These are phyloP conservation scores for Naegleria lovaniensis DNA, from an alignment of 208 protist species.

Conservation along the genomic window DNA sequence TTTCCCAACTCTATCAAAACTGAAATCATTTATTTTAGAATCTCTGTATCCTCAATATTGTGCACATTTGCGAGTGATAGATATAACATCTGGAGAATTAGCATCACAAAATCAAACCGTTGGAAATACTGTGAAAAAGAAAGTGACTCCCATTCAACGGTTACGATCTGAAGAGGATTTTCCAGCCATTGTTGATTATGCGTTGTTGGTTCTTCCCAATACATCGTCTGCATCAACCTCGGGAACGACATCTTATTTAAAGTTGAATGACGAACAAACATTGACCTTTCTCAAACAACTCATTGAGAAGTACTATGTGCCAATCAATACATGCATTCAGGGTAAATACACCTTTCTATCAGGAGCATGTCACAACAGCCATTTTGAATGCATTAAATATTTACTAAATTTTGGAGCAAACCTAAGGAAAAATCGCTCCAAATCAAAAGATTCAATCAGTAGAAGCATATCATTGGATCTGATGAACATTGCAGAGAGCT, in stretches of 20 bases:
- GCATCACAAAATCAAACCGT: not conserved
- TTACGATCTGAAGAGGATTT: not conserved
- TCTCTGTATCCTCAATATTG: not conserved
- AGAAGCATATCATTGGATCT: not conserved
- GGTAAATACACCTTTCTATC: not conserved
- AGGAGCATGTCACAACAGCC: not conserved
- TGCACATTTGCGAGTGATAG: not conserved
- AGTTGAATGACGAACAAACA: not conserved
- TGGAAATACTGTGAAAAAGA: not conserved
- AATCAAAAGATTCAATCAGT: not conserved
- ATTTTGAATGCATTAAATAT: conserved; percentile 9
- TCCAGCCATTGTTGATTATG: not conserved
- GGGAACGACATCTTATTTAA: not conserved
- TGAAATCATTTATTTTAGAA: not conserved
- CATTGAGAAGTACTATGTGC: not conserved
- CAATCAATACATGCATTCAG: not conserved
- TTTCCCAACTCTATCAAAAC: not conserved
- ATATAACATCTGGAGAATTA: not conserved
- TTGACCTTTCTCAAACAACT: not conserved
- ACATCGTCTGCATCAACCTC: not conserved
- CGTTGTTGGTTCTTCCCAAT: not conserved
- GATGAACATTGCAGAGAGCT: not conserved
- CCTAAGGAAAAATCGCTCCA: not conserved
- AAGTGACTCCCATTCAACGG: not conserved
- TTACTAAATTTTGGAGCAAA: not conserved